Base-by-base conservation (phyloP, 2,329 filamentous ascomycete species). In the Fusarium mexicanum region DNA sequence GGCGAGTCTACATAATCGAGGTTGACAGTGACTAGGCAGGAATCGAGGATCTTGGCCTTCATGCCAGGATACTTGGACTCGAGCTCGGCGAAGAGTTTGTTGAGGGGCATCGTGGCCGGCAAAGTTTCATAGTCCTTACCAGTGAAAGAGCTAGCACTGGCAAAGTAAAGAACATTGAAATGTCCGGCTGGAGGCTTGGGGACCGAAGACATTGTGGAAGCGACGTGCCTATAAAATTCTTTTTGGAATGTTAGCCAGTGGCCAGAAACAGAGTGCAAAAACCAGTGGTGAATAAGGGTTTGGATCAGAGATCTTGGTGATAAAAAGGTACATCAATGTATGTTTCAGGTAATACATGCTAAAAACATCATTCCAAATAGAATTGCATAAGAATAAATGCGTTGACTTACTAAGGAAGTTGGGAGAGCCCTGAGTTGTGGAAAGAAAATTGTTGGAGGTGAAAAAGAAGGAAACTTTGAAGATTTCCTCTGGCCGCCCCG, bases 111-210 rank as follows among this genome's bases (percentile, higher is more conserved):
- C 41, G 93, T 93, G 18, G 93, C 93, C 5, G 89, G 85, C 17
- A 96, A 80, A 22, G 84, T 78, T 79, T 96, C 94, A 70, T 86
- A 85, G 68, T 91, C 87, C 79, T 90, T 93, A n/a, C 86, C 85
- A 3, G 94, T 94, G 81, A 89, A 93, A 38, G 91, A 91, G 65
- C 89, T 88, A 20, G 93, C 93, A 71, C 90, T 89, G 66, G 94
- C 94, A 83, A 97, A 97, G 84, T 96, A 97, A 63, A 96, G 89
- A 51, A 97, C 85, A 65, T 88, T 93, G 84, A 96, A 97, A 74
- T 93, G 88, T n/a, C 88, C 91, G 48, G 84, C 73, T 2, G 90
- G 89, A 17, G 88, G 82, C 70, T 86, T 88, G 1, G 86, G 79
- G 4, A 81, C 74, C 37, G 83, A 79, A 18, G 80, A 78, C 82